Base-by-base conservation (phyloP, 1,139 yeast species). In the Lipomyces yarrowii region DNA sequence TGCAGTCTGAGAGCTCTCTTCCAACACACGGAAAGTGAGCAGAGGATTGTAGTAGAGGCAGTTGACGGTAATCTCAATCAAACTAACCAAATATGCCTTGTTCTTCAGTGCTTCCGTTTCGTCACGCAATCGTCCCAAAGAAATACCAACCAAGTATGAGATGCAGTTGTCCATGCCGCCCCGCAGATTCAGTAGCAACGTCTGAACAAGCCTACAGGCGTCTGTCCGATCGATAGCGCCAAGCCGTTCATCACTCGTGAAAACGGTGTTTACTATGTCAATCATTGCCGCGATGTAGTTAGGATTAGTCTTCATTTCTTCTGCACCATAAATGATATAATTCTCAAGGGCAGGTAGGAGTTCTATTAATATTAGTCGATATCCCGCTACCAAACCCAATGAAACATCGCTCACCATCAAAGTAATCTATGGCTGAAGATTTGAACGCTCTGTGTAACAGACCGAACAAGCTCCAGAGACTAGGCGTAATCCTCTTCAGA, bases 331-430 rank as follows among this genome's bases (percentile, higher is more conserved):
- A 52, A 88, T 86, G 71, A 93, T 79, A 73, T 84, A 91, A 77
- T 91, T 91, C 72, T 89, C 91, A 67, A 94, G 79, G 48, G 91
- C 84, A 23, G 94, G 90, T 75, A 85, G 80, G 61, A 90, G 82
- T 72, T 93, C 98, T 52, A 52, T 8, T 8, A 26, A 52, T 21
- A 13, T 23, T 21, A 26, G 30, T 15, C 23, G 8, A 52, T 8
- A 26, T 33, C 6, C 6, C 23, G 18, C n/a, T 33, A 52, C 23
- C 4, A 23, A 21, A 2, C 5, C 7, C 30, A 23, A 23, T 2
- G 13, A 15, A 52, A 52, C n/a, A 15, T 30, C n/a, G 23, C 18
- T 10, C 23, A 52, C 55, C 55, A 72, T 90, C 97, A 62, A 91
- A 76, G 74, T 88, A 91, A 58, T 85, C 83, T 26, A 87, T 86